These are phyloP conservation scores for Monsonia emarginata DNA, from an alignment of 441 rosid species.

Conservation along the genomic window DNA sequence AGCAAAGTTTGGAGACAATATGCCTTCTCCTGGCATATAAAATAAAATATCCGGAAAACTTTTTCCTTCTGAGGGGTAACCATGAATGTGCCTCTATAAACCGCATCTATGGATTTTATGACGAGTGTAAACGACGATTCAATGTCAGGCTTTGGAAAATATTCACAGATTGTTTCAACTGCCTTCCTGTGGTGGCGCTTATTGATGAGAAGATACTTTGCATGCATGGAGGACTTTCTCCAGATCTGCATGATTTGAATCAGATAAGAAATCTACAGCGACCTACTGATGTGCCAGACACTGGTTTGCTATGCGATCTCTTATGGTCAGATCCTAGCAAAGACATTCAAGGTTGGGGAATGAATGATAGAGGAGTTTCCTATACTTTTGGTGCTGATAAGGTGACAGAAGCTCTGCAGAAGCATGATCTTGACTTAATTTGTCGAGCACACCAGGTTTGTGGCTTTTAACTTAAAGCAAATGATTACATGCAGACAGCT, in stretches of 20 bases:
- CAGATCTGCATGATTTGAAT: constrained; percentile 45
- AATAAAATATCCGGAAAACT: constrained; percentile 63
- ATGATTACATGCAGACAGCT: too few relatives aligned
- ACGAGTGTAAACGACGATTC: constrained; percentile 64
- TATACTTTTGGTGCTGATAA: constrained; percentile 54
- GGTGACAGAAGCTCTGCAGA: constrained; percentile 39
- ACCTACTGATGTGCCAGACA: constrained; percentile 55
- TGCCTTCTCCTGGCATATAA: constrained; percentile 60
- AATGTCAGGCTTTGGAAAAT: constrained; percentile 55
- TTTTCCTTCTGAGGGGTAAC: constrained; percentile 56
- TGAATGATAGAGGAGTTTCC: constrained; percentile 66
- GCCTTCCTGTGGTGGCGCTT: constrained; percentile 61
- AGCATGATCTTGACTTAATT: constrained; percentile 56
- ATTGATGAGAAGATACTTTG: constrained; percentile 64
- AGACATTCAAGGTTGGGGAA: constrained; percentile 52
- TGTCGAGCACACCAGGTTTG: constrained; percentile 67
- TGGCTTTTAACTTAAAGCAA: too few relatives aligned
- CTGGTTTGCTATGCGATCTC: constrained; percentile 60
- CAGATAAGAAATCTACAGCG: constrained; percentile 49
- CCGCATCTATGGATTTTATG: constrained; percentile 61
- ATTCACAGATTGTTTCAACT: constrained; percentile 62
- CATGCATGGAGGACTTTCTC: constrained; percentile 74
- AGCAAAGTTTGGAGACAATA: constrained; percentile 65
- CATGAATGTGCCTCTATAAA: constrained; percentile 64
- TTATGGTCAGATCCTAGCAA: constrained; percentile 66